These are phyloP conservation scores for Ascocoryne sarcoides DNA, from an alignment of 2,329 filamentous ascomycete genomes.

Conservation along the genomic window DNA sequence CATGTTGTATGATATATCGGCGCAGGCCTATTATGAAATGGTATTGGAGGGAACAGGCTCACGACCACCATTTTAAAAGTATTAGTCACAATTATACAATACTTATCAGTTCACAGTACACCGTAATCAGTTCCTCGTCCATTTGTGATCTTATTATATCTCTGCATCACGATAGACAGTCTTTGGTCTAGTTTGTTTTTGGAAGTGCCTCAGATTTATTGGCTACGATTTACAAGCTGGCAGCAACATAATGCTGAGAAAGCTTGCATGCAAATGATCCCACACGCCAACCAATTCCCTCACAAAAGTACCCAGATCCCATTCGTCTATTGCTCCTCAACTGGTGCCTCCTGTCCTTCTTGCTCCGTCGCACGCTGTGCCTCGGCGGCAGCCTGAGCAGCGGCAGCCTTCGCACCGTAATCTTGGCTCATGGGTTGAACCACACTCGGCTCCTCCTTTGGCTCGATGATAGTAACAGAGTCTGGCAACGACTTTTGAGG, in stretches of 20 bases:
- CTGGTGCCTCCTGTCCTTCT: constrained; percentile 41
- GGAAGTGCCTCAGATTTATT: constrained; percentile 19
- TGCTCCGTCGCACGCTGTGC: constrained; percentile 46
- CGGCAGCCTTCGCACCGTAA: constrained; percentile 87
- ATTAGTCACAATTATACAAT: too few species aligned
- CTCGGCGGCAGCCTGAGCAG: constrained; percentile 59
- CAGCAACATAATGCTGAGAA: constrained; percentile 19
- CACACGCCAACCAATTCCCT: constrained; percentile 25
- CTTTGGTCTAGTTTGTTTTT: too few species aligned
- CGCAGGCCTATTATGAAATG: constrained; percentile 5
- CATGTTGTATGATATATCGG: constrained; percentile 19
- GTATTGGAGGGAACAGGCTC: constrained; percentile 3
- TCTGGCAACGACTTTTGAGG: constrained; percentile 96
- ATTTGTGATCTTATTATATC: too few species aligned
- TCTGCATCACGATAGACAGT: too few species aligned
- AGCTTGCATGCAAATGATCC: constrained; percentile 25
- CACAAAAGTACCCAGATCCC: constrained; percentile 15
- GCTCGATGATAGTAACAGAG: constrained; percentile 98
- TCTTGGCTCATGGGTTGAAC: constrained; percentile 96
- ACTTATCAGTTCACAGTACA: too few species aligned
- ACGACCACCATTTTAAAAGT: constrained; percentile 2
- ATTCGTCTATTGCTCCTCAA: constrained; percentile 29
- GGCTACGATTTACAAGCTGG: constrained; percentile 26
- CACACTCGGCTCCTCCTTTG: constrained; percentile 97
- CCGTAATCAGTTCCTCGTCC: too few species aligned